A percentile compares a stretch with the other conserved stretches of the same genome.
These are phyloP conservation scores for Nannizzia gypsea DNA, from an alignment of 2,329 filamentous ascomycete species.

Conservation along the genomic window DNA sequence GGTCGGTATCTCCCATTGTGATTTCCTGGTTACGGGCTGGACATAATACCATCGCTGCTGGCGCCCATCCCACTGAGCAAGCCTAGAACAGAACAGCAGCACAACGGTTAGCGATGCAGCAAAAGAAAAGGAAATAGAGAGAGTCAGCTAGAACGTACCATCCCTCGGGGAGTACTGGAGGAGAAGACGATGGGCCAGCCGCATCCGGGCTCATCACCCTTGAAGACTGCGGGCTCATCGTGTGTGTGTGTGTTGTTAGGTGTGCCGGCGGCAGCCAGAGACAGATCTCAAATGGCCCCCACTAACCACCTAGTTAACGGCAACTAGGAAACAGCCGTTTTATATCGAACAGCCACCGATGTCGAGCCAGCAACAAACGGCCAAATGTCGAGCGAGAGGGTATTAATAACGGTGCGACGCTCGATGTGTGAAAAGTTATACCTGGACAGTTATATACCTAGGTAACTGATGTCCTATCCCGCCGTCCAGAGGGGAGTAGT, in stretches of 20 bases:
- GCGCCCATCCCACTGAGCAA: constrained; percentile 31
- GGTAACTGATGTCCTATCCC: no score
- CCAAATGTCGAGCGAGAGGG: background rate
- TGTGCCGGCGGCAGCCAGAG: background rate
- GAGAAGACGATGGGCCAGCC: constrained; percentile 28
- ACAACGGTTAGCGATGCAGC: background rate
- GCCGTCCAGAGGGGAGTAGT: background rate
- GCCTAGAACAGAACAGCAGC: constrained; percentile 18
- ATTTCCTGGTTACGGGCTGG: constrained; percentile 28
- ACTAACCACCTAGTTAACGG: no score
- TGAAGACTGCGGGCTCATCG: constrained; percentile 13
- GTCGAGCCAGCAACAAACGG: constrained; percentile 1
- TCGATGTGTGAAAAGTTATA: no score
- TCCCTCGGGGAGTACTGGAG: constrained; percentile 28
- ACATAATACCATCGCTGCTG: constrained; percentile 31
- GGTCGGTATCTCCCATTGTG: constrained; percentile 32
- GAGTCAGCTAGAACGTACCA: constrained; percentile 22
- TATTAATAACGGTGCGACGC: background rate
- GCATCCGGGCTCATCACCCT: constrained; percentile 23
- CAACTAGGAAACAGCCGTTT: no score
- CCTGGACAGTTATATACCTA: background rate
- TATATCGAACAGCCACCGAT: background rate
- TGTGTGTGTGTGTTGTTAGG: background rate
- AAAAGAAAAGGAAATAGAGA: background rate
- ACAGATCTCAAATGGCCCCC: no score